These are phyloP conservation scores for Pittosporum tobira DNA, from an alignment of 129 eudicot genomes.

Conservation along the genomic window DNA sequence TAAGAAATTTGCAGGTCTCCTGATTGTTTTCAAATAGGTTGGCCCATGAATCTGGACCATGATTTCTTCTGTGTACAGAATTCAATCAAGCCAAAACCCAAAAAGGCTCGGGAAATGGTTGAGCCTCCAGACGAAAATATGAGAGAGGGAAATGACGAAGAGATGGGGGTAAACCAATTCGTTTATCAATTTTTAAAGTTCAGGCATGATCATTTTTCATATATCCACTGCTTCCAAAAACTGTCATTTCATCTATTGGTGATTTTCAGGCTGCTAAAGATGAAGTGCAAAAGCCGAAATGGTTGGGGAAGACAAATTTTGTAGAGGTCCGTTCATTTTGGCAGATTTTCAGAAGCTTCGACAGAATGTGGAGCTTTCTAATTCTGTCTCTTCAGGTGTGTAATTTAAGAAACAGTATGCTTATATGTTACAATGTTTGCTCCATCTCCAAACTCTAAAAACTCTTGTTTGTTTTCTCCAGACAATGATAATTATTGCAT, in stretches of 20 bases:
- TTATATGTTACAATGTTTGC: background rate
- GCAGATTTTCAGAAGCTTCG: slow-evolving; percentile 96
- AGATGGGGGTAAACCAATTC: slow-evolving; percentile 40
- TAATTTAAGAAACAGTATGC: slow-evolving; percentile 6
- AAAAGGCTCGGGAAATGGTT: slow-evolving; percentile 19
- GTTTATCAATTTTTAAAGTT: background rate
- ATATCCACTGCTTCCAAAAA: slow-evolving; percentile 1
- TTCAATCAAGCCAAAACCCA: slow-evolving; percentile 25
- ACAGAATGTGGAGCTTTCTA: slow-evolving; percentile 94
- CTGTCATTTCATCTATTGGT: slow-evolving; percentile 20
- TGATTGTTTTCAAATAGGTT: slow-evolving; percentile 77
- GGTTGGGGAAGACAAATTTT: slow-evolving; percentile 97
- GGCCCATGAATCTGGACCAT: slow-evolving; percentile 90
- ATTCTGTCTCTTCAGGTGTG: slow-evolving; percentile 90
- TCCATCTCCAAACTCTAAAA: slow-evolving; percentile 1
- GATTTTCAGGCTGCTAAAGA: slow-evolving; percentile 29
- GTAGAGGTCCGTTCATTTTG: slow-evolving; percentile 87
- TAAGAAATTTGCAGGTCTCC: slow-evolving; percentile 53
- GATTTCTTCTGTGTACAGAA: slow-evolving; percentile 66
- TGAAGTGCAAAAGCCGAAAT: slow-evolving; percentile 38
- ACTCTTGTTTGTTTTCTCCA: slow-evolving; percentile 20
- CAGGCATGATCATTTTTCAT: too few relatives aligned
- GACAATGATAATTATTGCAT: slow-evolving; percentile 97
- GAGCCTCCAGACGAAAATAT: slow-evolving; percentile 19
- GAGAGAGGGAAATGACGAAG: slow-evolving; percentile 39